These are phyloP conservation scores for Hysterangium stoloniferum DNA, from an alignment of 768 basidiomycete genomes.

Conservation along the genomic window DNA sequence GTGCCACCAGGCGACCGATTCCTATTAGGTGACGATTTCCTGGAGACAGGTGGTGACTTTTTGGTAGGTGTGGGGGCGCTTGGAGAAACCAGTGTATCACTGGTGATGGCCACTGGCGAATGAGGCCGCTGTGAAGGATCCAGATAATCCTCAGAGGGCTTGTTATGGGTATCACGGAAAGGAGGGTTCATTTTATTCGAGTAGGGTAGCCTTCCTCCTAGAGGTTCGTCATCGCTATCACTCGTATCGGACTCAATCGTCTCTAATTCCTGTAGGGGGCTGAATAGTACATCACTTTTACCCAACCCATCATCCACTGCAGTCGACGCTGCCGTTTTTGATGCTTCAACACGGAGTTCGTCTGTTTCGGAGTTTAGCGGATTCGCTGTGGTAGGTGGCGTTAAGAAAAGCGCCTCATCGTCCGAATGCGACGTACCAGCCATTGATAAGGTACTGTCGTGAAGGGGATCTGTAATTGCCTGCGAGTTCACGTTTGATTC, in stretches of 20 bases:
- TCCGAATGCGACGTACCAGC: background rate
- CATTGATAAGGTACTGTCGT: too few species aligned
- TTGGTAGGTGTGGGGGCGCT: background rate
- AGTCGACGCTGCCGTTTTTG: slow-evolving; percentile 1
- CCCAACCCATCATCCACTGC: slow-evolving; percentile 16
- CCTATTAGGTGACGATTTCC: background rate
- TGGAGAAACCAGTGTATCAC: background rate
- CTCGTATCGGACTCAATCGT: slow-evolving; percentile 44
- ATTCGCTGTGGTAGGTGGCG: background rate
- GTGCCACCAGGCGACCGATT: background rate
- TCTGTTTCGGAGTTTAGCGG: background rate
- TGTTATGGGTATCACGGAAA: too few species aligned
- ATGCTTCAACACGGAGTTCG: slow-evolving; percentile 15
- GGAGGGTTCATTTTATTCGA: too few species aligned
- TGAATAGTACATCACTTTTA: slow-evolving; percentile 51
- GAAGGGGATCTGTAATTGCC: background rate
- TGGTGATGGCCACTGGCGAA: too few species aligned
- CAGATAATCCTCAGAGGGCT: too few species aligned
- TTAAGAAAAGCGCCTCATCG: background rate
- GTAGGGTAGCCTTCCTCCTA: background rate
- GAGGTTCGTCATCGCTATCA: slow-evolving; percentile 39
- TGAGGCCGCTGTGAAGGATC: too few species aligned
- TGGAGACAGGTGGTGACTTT: background rate
- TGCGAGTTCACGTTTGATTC: too few species aligned
- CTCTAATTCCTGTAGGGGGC: slow-evolving; percentile 49